Conservation (phyloP, 352 stramenopile genomes). For the Peronospora destructor region DNA sequence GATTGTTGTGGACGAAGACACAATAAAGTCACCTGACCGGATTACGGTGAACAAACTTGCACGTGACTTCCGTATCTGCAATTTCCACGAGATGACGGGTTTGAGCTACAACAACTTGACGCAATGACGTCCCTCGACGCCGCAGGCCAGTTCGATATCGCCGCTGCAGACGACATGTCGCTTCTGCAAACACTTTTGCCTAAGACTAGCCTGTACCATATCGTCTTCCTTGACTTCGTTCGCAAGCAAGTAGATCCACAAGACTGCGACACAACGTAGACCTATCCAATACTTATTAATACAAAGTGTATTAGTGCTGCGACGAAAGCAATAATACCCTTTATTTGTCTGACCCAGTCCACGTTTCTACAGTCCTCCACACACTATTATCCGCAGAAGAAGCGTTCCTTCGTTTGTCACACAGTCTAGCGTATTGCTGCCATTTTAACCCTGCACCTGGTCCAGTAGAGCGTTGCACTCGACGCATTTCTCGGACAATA, state of each 20-base stretch:
- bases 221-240: conserved; percentile 2
- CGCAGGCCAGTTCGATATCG: conserved; percentile 18
- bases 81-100: conserved; percentile 33
- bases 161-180: conserved; percentile 18
- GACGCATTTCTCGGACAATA: conserved; percentile 66
- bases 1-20: conserved; percentile 36
- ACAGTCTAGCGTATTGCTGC: background rate
- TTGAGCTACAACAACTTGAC: conserved; percentile 8
- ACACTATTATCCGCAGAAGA: background rate
- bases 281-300: no score
- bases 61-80: conserved; percentile 28
- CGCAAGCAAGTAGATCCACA: conserved; percentile 7
- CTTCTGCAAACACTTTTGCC: background rate
- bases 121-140: conserved; percentile 17
- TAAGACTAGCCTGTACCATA: conserved; percentile 4
- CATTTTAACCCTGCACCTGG: conserved; percentile 33
- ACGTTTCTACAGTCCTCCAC: background rate
- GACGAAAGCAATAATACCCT: background rate
- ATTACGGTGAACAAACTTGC: conserved; percentile 24
- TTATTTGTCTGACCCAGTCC: background rate
- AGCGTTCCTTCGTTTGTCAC: background rate
- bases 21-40: conserved; percentile 20
- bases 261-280: background rate
- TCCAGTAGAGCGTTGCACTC: conserved; percentile 54
- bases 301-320: background rate